Evolutionary conservation across 805 yeast species (phyloP), one percentile per base, ranked within the genome.

Genomic region (Yarrowia alimentaria): DNA sequence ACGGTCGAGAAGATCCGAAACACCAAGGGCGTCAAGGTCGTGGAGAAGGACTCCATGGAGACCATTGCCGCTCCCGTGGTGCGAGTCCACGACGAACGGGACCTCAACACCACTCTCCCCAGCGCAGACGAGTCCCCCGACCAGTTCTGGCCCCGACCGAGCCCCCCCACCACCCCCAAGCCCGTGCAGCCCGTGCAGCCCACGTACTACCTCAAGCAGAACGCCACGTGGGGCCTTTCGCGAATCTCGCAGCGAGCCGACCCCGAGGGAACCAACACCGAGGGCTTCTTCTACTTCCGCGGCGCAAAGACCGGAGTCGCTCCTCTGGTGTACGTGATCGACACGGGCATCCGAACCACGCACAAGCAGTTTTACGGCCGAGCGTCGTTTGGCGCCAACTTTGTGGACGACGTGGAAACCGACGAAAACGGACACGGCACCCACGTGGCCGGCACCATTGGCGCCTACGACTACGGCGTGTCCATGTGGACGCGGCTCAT

Each of bases 401-500:
- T 86, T 58, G 95, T 94, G 58, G 60, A 68, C 49, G 82, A 81
- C 61, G 87, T 80, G 59, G 75, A 75, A 49, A 87, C 82, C 58
- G 96, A 90, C 65, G 93, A 88, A 48, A 85, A 86, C 61, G 97
- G 96, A 49, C 97, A 89, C 69, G 97, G 97, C 63, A 87, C 96
- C 42, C 97, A 89, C 64, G 87, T 95, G 71, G 95, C 96, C n/a
- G 97, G 96, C 69, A 88, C 94, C 26, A 86, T 73, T 71, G 59
- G 53, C 63, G 53, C 37, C 16, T 43, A 31, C 29, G 50, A 43
- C 30, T 43, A 43, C 66, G 84, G 84, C 54, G 76, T 79, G 35
- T 80, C 82, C 55, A 79, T 78, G 67, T 69, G 71, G 54, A 81
- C 77, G 28, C 68, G 74, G 25, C 66, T 79, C 55, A 81, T 77